Conservation (phyloP, 768 basidiomycete genomes). For the Suillus tomentosus region DNA sequence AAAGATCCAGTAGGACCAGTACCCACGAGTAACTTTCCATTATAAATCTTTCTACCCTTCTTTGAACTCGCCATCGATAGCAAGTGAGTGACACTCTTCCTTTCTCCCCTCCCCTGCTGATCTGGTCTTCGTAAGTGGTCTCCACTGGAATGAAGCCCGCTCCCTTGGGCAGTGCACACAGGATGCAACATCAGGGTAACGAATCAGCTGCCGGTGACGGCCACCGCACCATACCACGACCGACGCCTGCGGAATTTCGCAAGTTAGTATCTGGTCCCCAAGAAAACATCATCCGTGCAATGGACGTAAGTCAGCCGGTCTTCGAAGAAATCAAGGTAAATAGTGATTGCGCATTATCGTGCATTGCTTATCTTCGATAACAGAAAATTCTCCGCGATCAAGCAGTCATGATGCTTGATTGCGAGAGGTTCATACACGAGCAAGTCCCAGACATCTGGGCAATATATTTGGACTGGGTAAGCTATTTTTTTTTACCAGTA, state of each 20-base stretch:
- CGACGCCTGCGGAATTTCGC: background rate
- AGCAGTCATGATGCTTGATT: too few species aligned
- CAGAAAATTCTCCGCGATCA: too few species aligned
- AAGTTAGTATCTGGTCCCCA: too few species aligned
- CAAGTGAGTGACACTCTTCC: background rate
- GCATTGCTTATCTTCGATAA: too few species aligned
- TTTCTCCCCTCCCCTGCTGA: background rate
- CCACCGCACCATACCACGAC: background rate
- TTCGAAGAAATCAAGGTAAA: too few species aligned
- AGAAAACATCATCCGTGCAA: too few species aligned
- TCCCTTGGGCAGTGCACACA: background rate
- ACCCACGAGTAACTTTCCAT: too few species aligned
- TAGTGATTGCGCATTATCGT: too few species aligned
- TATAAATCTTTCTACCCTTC: too few species aligned
- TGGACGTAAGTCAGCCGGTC: too few species aligned
- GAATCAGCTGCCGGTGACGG: background rate
- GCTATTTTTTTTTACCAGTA: background rate
- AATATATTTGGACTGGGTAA: background rate
- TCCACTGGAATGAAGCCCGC: conserved; percentile 5
- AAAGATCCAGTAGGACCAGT: too few species aligned
- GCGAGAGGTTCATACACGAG: too few species aligned
- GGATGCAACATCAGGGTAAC: background rate
- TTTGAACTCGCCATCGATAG: background rate
- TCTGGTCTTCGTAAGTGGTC: conserved; percentile 2
- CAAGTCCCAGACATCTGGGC: background rate